Evolutionary conservation across 768 basidiomycete genomes (phyloP), one percentile per base, ranked within the genome.

Genomic region (Podaxis pistillaris): DNA sequence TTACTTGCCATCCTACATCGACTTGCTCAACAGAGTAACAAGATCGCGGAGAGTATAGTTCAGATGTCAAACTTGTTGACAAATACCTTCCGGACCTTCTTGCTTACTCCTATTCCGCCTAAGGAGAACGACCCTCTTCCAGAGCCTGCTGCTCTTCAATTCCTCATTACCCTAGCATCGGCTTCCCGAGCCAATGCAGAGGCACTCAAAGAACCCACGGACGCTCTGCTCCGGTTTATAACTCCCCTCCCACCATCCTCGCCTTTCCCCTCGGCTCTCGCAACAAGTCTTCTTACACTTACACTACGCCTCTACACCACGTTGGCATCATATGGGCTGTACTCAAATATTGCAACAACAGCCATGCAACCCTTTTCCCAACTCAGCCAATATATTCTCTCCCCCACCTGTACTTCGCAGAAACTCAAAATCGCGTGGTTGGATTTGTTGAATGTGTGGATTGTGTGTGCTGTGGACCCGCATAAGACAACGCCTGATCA

Each of bases 401-500:
- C 81, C 4, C 67, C 73, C 1, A 67, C 71, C 7, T 79, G 78
- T 61, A 68, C 67, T 7, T 79, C 79, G 11, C 63, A 58, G 58
- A 68, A 59, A 24, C 77, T 85, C 46, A 75, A 74, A 41, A 62
- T 72, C 28, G 79, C 85, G 2, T 94, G 89, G 83, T 74, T 83
- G 4, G 74, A 76, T 9, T 74, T 94, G 8, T 66, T 93, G 2
- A 83, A 85, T 63, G 76, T 80, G 0, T 98, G 94, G 95, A 88
- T 80, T 5, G 78, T 84, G 2, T 96, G 93, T 67, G 93, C 94
- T 0, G 83, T 86, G n/a, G 91, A 98, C 69, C 96, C 96, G 5
- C 96, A 98, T 70, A 79, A 81, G 59, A 96, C 94, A 6, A 90
- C 87, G 2, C 94, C 94, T 0, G 81, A 79, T 7, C 96, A 98